Percentiles rank a stretch among this genome's conserved stretches.
Evolutionary conservation across 805 yeast species (phyloP).

Genomic region (Cyberlindnera maritima): DNA sequence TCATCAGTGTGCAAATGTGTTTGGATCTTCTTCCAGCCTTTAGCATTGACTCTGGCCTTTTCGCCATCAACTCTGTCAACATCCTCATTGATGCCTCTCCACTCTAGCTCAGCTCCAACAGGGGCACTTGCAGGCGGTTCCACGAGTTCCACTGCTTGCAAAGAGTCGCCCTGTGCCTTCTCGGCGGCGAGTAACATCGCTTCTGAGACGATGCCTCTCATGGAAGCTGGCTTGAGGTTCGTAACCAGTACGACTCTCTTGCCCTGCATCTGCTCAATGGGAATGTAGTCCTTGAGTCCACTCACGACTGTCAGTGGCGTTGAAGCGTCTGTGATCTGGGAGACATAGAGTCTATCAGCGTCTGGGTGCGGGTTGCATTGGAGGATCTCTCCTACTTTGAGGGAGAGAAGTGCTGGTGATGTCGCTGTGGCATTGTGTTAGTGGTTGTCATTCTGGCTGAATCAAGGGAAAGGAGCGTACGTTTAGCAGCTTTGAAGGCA

Average conservation of each 20-base stretch:
- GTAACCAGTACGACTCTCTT: constrained; percentile 50
- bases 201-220: constrained; percentile 60
- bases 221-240: constrained; percentile 58
- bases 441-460: not conserved
- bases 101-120: constrained; percentile 40
- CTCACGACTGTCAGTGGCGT: constrained; percentile 47
- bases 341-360: constrained; percentile 60
- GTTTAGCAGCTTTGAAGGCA: constrained; percentile 7
- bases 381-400: constrained; percentile 47
- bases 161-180: constrained; percentile 13
- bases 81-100: constrained; percentile 28
- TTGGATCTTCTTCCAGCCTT: constrained; percentile 17
- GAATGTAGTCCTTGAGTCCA: constrained; percentile 49
- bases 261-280: constrained; percentile 36
- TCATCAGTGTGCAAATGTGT: constrained; percentile 10
- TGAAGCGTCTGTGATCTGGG: constrained; percentile 34
- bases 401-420: constrained; percentile 27
- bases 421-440: not conserved
- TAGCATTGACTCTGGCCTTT: constrained; percentile 10
- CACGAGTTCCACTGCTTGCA: constrained; percentile 42
- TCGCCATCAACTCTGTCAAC: constrained; percentile 5
- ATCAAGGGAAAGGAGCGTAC: constrained; percentile 2
- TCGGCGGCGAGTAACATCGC: constrained; percentile 70
- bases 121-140: constrained; percentile 38
- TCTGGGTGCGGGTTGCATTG: constrained; percentile 48